Conservation (phyloP, 352 stramenopile species). For the Globisporangium irregulare region DNA sequence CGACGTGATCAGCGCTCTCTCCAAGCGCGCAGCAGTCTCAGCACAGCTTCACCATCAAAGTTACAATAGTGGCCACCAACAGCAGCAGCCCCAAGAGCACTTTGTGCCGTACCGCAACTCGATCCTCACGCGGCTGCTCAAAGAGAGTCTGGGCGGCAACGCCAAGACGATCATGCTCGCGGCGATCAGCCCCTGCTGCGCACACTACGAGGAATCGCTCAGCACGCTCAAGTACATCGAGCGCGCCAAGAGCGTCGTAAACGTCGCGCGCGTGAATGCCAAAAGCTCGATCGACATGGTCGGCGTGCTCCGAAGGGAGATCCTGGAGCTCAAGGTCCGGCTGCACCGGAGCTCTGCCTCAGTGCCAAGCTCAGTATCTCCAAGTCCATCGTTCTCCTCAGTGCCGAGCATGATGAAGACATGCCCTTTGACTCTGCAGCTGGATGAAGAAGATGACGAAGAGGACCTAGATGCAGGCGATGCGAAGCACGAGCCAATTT, state of each 20-base stretch:
- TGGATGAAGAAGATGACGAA: neutral
- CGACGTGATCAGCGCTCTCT: conserved; percentile 78
- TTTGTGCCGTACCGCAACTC: conserved; percentile 90
- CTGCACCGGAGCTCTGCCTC: conserved; percentile 18
- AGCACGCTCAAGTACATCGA: conserved; percentile 83
- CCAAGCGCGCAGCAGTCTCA: conserved; percentile 26
- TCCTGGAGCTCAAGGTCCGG: conserved; percentile 39
- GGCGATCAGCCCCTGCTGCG: conserved; percentile 77
- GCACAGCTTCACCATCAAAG: neutral
- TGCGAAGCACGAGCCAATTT: neutral
- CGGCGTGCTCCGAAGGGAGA: conserved; percentile 33
- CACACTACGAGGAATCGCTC: conserved; percentile 87
- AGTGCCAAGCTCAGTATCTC: neutral
- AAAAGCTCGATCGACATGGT: conserved; percentile 30
- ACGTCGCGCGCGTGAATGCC: conserved; percentile 33
- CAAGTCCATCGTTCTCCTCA: neutral
- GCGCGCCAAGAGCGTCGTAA: conserved; percentile 54
- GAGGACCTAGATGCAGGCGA: neutral
- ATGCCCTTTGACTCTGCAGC: neutral
- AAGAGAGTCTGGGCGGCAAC: conserved; percentile 78
- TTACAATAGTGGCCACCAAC: neutral
- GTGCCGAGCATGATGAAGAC: neutral
- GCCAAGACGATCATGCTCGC: conserved; percentile 86
- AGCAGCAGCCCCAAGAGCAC: conserved; percentile 18
- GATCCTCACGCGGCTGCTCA: conserved; percentile 79